Evolutionary conservation across 2,329 filamentous ascomycete species (phyloP).

Genomic region (Epicoccum nigrum): DNA sequence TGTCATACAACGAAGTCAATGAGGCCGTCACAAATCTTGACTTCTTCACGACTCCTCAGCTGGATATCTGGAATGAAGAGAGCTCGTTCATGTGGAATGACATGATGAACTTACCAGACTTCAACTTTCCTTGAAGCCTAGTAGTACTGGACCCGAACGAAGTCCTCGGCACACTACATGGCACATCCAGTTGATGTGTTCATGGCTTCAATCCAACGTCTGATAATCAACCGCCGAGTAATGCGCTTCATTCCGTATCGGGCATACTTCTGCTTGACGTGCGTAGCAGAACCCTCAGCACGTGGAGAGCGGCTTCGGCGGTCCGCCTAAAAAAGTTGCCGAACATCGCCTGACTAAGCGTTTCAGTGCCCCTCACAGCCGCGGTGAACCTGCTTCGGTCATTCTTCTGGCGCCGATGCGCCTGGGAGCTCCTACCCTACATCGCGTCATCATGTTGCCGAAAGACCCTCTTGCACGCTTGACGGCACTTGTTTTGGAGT

Average conservation of each 20-base stretch:
- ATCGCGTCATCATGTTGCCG: slow-evolving; percentile 11
- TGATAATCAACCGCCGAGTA: slow-evolving; percentile 1
- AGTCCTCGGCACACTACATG: no score
- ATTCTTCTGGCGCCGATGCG: slow-evolving; percentile 14
- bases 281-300: background rate
- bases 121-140: slow-evolving; percentile 37
- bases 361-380: slow-evolving; percentile 11
- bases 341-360: slow-evolving; percentile 10
- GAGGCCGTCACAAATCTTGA: slow-evolving; percentile 69
- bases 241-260: background rate
- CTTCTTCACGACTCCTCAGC: slow-evolving; percentile 62
- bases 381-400: slow-evolving; percentile 5
- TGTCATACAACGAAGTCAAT: slow-evolving; percentile 72
- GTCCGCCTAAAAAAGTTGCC: slow-evolving; percentile 2
- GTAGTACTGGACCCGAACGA: no score
- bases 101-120: slow-evolving; percentile 44
- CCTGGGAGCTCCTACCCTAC: slow-evolving; percentile 6
- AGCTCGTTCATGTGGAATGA: slow-evolving; percentile 42
- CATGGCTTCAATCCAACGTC: background rate
- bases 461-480: slow-evolving; percentile 4
- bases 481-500: slow-evolving; percentile 16
- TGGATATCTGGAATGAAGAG: slow-evolving; percentile 64
- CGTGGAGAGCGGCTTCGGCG: background rate
- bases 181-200: no score
- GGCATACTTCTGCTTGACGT: slow-evolving; percentile 4